Base-by-base conservation (phyloP, 2,329 filamentous ascomycete species). In the Purpureocillium lavendulum region DNA sequence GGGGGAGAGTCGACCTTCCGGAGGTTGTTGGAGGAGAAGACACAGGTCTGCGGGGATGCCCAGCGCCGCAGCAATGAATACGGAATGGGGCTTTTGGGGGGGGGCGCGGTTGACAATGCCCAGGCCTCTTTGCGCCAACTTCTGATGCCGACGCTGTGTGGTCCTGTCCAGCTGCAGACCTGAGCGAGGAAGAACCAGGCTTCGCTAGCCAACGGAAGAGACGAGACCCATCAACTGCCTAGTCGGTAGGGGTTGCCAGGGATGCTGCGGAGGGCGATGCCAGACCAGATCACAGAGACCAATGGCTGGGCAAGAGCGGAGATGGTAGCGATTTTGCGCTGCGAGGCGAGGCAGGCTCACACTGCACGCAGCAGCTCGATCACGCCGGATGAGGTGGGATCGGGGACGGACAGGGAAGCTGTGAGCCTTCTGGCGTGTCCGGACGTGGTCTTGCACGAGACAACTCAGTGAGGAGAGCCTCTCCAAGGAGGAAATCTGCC, bases 11-110 rank as follows among this genome's bases (percentile, higher is more conserved):
- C 21, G 21, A 10, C 21, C 21, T 5, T 26, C 6, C 21, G 10
- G 10, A 26, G 21, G 21, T 37, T 30, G 37, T 40, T 40, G 40
- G 43, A 40, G 37, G 35, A 36, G 29, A 36, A 36, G 34, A 31
- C 13, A 21, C 26, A 21, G 35, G 29, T 36, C 15, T 28, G 35
- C 21, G 21, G 21, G 21, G 21, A 26, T 10, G 21, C 10, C 21
- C 21, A 26, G 21, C 21, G 21, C 6, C 21, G 21, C 10, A 10
- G 10, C 5, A 10, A 26, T 26, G 21, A 10, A 26, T 26, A 26
- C 21, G 5, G 21, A 26, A 26, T 26, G 21, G 21, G 21, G 21
- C 21, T n/a, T n/a, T n/a, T 26, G 21, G 21, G 10, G 10, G 10
- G 10, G 6, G 6, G 21, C 6, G 6, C 10, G 21, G 21, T 10